Evolutionary conservation across 2,329 filamentous ascomycete species (phyloP), one percentile per base, ranked within the genome.

Genomic region (Trichophaea hybrida): DNA sequence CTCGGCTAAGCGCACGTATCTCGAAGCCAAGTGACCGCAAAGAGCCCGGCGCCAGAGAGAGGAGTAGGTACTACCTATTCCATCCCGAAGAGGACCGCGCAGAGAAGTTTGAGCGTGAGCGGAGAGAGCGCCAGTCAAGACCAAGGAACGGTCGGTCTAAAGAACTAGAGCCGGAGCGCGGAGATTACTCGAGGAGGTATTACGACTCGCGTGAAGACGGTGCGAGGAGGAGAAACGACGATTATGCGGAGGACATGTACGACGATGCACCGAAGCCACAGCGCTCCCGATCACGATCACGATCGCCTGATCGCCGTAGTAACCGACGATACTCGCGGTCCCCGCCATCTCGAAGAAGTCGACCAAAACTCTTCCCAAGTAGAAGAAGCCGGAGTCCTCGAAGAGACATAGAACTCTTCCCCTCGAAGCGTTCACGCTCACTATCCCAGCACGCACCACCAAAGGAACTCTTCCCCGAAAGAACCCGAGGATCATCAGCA

Each of bases 41-140:
- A 73, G 80, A 82, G 68, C 80, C 76, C 48, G 84, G 87, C 44
- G 91, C 93, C 1, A 81, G 88, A 8, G 79, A 85, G 55, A 80
- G 86, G 62, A 97, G 91, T 73, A 80, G 88, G 10, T 97, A 94
- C 74, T 98, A 98, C 71, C 81, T 96, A 38, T 79, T 93, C 68
- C 87, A 97, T 68, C 91, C 91, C 1, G 87, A 95, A 67, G 82
- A 89, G 70, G 90, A 95, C 68, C 88, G 85, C 1, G 83, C 84
- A 66, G 88, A 87, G 73, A 80, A 81, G 56, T 55, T 58, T 17
- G 63, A 65, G 46, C 56, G 63, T 40, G 54, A 58, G 63, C 35
- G 51, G 32, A 7, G 55, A 56, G 43, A 64, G 49, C 44, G 12
- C 38, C 24, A 4, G 2, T 24, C 24, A 24, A 12, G 10, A 3